Evolutionary conservation across 2,329 filamentous ascomycete genomes (phyloP).

Genomic region (Aspergillus niger): DNA sequence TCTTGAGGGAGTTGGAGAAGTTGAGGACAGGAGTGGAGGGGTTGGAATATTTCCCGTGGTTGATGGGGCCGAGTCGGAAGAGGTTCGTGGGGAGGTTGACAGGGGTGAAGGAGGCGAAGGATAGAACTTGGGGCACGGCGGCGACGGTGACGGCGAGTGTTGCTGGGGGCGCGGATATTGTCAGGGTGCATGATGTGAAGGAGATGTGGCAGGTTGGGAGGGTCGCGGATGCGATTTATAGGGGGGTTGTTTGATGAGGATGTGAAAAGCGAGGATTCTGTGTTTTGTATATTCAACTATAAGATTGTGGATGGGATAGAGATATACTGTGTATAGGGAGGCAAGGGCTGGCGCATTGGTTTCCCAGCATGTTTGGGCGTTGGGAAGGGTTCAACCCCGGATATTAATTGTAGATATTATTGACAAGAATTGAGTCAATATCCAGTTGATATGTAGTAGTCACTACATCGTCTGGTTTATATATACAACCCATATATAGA

Average conservation of each 20-base stretch:
- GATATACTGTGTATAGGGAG: background rate
- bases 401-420: background rate
- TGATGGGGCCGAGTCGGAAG: conserved; percentile 87
- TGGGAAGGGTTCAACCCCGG: background rate
- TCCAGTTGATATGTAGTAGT: no score
- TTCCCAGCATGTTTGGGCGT: background rate
- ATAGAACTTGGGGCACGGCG: conserved; percentile 82
- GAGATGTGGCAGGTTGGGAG: conserved; percentile 83
- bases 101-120: conserved; percentile 67
- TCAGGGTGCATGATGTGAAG: conserved; percentile 85
- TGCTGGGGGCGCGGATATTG: conserved; percentile 83
- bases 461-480: no score
- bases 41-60: conserved; percentile 72
- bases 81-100: conserved; percentile 83
- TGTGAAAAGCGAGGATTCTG: background rate
- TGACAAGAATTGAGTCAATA: no score
- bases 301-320: background rate
- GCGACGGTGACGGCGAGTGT: conserved; percentile 84
- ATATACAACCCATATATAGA: no score
- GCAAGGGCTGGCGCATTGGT: background rate
- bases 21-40: conserved; percentile 51
- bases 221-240: conserved; percentile 93
- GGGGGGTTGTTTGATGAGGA: conserved; percentile 37
- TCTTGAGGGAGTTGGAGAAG: conserved; percentile 68
- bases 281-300: conserved; percentile 7